Conservation (phyloP, 1,284 basidiomycete genomes). For the Leccinum pachyderme region DNA sequence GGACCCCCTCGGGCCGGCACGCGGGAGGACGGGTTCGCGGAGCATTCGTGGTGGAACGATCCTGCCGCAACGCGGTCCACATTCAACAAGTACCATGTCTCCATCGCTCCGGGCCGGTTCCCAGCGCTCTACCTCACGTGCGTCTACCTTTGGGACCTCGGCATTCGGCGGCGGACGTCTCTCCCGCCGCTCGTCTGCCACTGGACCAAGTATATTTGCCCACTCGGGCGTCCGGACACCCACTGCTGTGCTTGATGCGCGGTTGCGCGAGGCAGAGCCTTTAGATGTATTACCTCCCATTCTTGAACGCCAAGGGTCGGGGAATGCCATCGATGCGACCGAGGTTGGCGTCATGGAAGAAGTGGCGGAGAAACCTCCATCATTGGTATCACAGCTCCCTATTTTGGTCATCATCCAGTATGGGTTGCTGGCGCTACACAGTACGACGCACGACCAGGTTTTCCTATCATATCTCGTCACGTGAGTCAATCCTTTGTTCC, state of each 20-base stretch:
- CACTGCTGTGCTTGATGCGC: slow-evolving; percentile 66
- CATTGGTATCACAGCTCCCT: slow-evolving; percentile 64
- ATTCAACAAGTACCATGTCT: slow-evolving; percentile 14
- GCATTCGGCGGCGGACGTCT: slow-evolving; percentile 33
- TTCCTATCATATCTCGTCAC: slow-evolving; percentile 82
- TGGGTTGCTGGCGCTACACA: slow-evolving; percentile 73
- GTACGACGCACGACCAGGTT: slow-evolving; percentile 82
- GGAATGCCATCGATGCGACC: slow-evolving; percentile 1
- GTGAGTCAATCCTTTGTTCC: slow-evolving; percentile 43
- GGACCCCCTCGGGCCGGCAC: slow-evolving; percentile 24
- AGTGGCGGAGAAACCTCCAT: slow-evolving; percentile 45
- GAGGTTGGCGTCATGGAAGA: slow-evolving; percentile 14
- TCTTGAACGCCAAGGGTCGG: slow-evolving; percentile 36
- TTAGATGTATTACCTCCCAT: slow-evolving; percentile 53
- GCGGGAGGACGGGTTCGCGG: slow-evolving; percentile 20
- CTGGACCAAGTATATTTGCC: slow-evolving; percentile 72
- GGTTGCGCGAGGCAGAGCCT: slow-evolving; percentile 42
- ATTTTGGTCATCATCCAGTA: slow-evolving; percentile 75
- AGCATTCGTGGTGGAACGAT: slow-evolving; percentile 7
- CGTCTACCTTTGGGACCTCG: slow-evolving; percentile 32
- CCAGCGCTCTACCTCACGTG: slow-evolving; percentile 27
- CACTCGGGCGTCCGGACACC: slow-evolving; percentile 77
- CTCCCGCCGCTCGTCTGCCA: slow-evolving; percentile 51
- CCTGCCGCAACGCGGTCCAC: slow-evolving; percentile 16
- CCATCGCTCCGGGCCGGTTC: slow-evolving; percentile 12